Evolutionary conservation across 257 asterid genomes (phyloP).

Genomic region (Lithospermum erythrorhizon): DNA sequence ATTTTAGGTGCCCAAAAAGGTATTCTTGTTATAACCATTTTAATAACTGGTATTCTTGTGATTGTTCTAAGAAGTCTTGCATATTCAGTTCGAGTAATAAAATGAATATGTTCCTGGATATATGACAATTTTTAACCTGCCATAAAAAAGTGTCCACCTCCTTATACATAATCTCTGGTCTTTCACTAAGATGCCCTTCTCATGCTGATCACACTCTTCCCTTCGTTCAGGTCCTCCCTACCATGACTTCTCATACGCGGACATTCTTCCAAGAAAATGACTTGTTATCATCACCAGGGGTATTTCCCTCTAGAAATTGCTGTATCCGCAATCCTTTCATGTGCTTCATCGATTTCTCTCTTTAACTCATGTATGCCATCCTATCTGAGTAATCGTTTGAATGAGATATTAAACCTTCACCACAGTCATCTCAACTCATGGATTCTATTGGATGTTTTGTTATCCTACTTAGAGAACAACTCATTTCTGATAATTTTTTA

Average conservation of each 20-base stretch:
- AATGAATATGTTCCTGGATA: not conserved
- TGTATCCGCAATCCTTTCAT: not conserved
- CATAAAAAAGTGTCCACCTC: not conserved
- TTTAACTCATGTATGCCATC: not conserved
- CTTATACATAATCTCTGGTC: not conserved
- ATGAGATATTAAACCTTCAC: not conserved
- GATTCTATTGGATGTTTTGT: not conserved
- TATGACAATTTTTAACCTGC: too few relatives aligned
- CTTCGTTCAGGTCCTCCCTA: conserved; percentile 57
- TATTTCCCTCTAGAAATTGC: too few relatives aligned
- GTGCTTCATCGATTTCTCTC: too few relatives aligned
- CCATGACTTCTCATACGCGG: conserved; percentile 64
- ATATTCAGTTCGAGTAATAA: not conserved
- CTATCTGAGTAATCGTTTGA: not conserved
- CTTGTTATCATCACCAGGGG: not conserved
- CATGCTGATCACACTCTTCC: conserved; percentile 1
- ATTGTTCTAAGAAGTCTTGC: not conserved
- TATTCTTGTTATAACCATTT: conserved; percentile 13
- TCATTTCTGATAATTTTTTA: not conserved
- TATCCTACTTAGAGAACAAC: not conserved
- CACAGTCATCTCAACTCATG: not conserved
- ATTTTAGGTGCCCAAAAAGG: conserved; percentile 77
- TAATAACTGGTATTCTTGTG: not conserved
- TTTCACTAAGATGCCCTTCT: not conserved
- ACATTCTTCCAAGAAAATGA: conserved; percentile 53